A percentile compares a stretch with the other conserved stretches of the same genome.
phyloP scores from a whole-genome alignment of 2,329 filamentous ascomycete species.

The Ophiostoma fasciatum region DNA sequence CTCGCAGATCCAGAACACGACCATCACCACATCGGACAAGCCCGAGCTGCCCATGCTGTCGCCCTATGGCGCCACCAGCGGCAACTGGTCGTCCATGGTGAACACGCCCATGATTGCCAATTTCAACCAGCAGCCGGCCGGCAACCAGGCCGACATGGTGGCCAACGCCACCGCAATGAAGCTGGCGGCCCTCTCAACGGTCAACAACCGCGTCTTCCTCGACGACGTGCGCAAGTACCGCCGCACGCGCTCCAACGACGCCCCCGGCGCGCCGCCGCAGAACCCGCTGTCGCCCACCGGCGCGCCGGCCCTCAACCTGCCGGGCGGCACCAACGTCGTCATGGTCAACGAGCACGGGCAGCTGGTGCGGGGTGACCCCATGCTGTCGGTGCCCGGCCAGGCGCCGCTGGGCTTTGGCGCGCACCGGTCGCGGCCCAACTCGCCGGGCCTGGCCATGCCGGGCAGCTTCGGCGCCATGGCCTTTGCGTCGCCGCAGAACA shows the following conservation, averaged over 20 bases:
- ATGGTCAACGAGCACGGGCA: slow-evolving; percentile 95
- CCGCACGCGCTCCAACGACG: slow-evolving; percentile 77
- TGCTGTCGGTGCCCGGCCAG: slow-evolving; percentile 60
- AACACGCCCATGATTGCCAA: slow-evolving; percentile 92
- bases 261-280: slow-evolving; percentile 42
- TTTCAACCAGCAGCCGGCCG: slow-evolving; percentile 49
- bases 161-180: slow-evolving; percentile 99
- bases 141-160: slow-evolving; percentile 83
- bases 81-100: slow-evolving; percentile 97
- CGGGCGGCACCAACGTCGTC: slow-evolving; percentile 61
- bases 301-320: slow-evolving; percentile 45
- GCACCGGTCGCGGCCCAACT: slow-evolving; percentile 74
- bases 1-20: slow-evolving; percentile 68
- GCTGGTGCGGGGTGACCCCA: slow-evolving; percentile 69
- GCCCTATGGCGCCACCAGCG: slow-evolving; percentile 65
- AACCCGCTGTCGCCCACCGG: slow-evolving; percentile 53
- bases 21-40: slow-evolving; percentile 58
- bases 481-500: slow-evolving; percentile 82
- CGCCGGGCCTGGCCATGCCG: slow-evolving; percentile 76
- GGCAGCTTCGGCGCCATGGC: slow-evolving; percentile 46
- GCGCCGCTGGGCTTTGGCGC: slow-evolving; percentile 39
- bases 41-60: slow-evolving; percentile 77
- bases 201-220: slow-evolving; percentile 93
- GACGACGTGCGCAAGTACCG: slow-evolving; percentile 96
- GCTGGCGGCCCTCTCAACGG: slow-evolving; percentile 85